Base-by-base conservation (phyloP, 202 grass and related monocot genomes). In the Digitaria exilis region DNA sequence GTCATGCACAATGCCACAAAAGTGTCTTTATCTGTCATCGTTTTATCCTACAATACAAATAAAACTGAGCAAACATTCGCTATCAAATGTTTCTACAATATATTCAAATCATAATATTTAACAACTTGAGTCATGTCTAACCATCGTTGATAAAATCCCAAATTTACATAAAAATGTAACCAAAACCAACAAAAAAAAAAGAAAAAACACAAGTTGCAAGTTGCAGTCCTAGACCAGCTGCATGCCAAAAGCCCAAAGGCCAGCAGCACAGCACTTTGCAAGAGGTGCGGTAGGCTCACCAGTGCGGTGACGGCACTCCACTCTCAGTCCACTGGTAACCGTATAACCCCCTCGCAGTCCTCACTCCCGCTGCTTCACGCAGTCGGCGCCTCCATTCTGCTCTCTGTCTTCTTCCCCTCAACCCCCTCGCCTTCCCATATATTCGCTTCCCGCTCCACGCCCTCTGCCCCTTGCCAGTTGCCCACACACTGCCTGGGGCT, bases 351-450 rank as follows among this genome's bases (percentile, higher is more conserved):
- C n/a, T n/a, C n/a, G n/a, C n/a, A n/a, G n/a, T n/a, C 67, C 29
- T 55, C 62, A 31, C 69, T 80, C 77, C 65, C 30, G 63, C 82
- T 76, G 30, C 51, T 32, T 79, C 90, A 87, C 88, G 32, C 81
- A 34, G 74, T 73, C 88, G 24, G 57, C 71, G 81, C 84, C 79
- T 52, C 59, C 69, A 59, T 46, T 72, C 79, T 66, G 75, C 71
- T 44, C 58, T 12, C 72, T 12, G 35, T 22, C 69, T 67, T 85
- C 65, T 94, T 85, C 43, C 66, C 1, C 52, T 2, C 35, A 76
- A 51, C 32, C 65, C 89, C 88, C 76, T 94, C 49, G 8, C 2
- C 22, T 84, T 69, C 5, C 14, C 51, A 42, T 73, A 78, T 87
- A 91, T 94, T 91, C 21, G 19, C 80, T 17, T 12, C 26, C 58